Percentiles rank a stretch among this genome's conserved stretches.
phyloP scores from a whole-genome alignment of 345 rosid genomes.

The Salix purpurea region DNA sequence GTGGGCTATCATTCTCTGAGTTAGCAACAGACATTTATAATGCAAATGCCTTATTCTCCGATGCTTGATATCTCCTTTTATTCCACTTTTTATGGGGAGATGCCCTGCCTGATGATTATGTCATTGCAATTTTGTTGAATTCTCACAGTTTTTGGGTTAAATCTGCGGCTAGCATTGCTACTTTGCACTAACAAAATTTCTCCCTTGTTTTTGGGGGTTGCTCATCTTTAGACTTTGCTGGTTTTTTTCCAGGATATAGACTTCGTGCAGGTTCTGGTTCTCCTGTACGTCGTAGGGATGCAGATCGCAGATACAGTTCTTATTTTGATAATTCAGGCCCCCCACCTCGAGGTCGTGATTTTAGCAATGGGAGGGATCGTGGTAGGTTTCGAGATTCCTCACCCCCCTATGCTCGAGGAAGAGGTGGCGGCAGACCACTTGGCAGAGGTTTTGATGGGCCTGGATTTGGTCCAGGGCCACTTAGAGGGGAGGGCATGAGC shows the following conservation, averaged over 20 bases:
- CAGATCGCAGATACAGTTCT: constrained; percentile 52
- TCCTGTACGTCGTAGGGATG: constrained; percentile 55
- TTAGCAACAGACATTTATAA: constrained; percentile 16
- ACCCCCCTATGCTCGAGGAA: constrained; percentile 59
- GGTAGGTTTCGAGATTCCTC: constrained; percentile 67
- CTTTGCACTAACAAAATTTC: constrained; percentile 17
- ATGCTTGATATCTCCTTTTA: constrained; percentile 14
- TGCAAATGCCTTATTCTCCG: constrained; percentile 7
- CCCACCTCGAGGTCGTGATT: constrained; percentile 47
- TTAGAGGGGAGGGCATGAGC: constrained; percentile 42
- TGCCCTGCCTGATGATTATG: constrained; percentile 24
- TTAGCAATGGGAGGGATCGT: constrained; percentile 54
- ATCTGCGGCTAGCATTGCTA: constrained; percentile 11
- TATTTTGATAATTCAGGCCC: constrained; percentile 54
- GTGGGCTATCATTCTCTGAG: constrained; percentile 21
- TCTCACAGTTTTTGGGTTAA: constrained; percentile 22
- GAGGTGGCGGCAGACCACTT: constrained; percentile 54
- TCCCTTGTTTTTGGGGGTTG: constrained; percentile 17
- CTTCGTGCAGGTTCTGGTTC: constrained; percentile 73
- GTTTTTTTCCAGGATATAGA: constrained; percentile 65
- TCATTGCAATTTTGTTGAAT: constrained; percentile 26
- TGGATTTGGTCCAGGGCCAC: constrained; percentile 52
- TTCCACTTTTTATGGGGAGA: constrained; percentile 14
- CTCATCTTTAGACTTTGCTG: constrained; percentile 32
- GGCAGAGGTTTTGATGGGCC: constrained; percentile 65